Percentiles rank a stretch among this genome's conserved stretches.
phyloP scores from a whole-genome alignment of 2,329 filamentous ascomycete species.

The Hysterium pulicare region DNA sequence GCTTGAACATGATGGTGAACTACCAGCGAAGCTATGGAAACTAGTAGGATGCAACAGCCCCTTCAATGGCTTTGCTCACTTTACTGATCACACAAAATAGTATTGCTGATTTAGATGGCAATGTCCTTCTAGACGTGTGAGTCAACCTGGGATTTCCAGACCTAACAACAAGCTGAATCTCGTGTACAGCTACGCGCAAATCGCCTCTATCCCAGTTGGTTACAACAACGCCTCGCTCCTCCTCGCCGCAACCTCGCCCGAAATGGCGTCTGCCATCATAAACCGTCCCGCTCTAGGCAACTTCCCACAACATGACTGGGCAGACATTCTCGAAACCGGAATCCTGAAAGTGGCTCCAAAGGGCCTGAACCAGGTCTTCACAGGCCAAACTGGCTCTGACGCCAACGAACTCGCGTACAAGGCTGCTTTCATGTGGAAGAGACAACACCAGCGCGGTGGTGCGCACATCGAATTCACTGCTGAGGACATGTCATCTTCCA shows the following conservation, averaged over 20 bases:
- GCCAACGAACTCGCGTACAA: conserved; percentile 95
- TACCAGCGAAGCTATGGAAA: conserved; percentile 58
- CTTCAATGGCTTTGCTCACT: not conserved
- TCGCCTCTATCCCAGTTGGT: conserved; percentile 86
- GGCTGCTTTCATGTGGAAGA: conserved; percentile 90
- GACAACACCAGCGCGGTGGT: conserved; percentile 77
- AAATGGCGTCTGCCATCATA: conserved; percentile 78
- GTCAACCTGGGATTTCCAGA: conserved; percentile 18
- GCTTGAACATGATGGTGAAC: conserved; percentile 61
- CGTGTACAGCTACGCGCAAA: conserved; percentile 70
- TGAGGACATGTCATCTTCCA: conserved; percentile 69
- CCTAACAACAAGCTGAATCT: conserved; percentile 2
- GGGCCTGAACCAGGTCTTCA: conserved; percentile 85
- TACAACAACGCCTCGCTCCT: conserved; percentile 84
- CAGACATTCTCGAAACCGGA: conserved; percentile 71
- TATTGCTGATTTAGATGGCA: conserved; percentile 68
- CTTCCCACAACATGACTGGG: conserved; percentile 86
- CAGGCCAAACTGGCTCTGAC: conserved; percentile 82
- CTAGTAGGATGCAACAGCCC: conserved; percentile 53
- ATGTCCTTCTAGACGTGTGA: conserved; percentile 69
- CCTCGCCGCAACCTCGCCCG: conserved; percentile 66
- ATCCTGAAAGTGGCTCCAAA: conserved; percentile 79
- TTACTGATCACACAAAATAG: conserved; percentile 15
- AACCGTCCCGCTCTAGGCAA: conserved; percentile 88
- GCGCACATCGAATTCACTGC: conserved; percentile 72